These are phyloP conservation scores for Aegilops bicornis DNA, from an alignment of 176 grass and related monocot species.

Conservation along the genomic window DNA sequence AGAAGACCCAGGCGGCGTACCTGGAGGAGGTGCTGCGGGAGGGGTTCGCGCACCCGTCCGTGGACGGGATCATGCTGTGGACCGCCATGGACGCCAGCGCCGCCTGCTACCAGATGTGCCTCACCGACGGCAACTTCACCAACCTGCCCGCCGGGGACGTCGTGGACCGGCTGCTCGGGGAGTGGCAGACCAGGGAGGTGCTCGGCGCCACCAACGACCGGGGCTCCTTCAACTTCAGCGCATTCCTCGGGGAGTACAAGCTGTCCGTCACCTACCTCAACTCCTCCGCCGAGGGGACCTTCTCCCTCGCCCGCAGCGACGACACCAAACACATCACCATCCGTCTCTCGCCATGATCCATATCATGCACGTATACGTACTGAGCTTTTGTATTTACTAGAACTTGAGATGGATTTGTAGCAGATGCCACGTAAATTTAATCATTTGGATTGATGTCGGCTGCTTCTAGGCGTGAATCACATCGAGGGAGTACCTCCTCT, in stretches of 20 bases:
- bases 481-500: no score
- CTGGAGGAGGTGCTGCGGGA: constrained; percentile 82
- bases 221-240: constrained; percentile 73
- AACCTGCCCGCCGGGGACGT: constrained; percentile 75
- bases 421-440: no score
- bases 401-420: no score
- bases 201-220: constrained; percentile 56
- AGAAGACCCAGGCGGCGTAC: constrained; percentile 45
- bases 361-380: no score
- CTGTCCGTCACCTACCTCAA: constrained; percentile 46
- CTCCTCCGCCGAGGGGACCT: constrained; percentile 40
- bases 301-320: constrained; percentile 50
- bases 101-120: constrained; percentile 93
- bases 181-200: constrained; percentile 74
- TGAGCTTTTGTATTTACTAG: no score
- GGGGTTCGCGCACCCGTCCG: constrained; percentile 69
- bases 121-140: constrained; percentile 50
- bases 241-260: constrained; percentile 69
- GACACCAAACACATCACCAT: constrained; percentile 82
- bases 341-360: constrained; percentile 31
- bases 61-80: constrained; percentile 85
- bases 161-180: constrained; percentile 61
- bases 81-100: constrained; percentile 52
- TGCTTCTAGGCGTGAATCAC: no score
- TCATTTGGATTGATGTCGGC: no score